Conservation (phyloP, 2,329 filamentous ascomycete species). For the Thyridium curvatum region DNA sequence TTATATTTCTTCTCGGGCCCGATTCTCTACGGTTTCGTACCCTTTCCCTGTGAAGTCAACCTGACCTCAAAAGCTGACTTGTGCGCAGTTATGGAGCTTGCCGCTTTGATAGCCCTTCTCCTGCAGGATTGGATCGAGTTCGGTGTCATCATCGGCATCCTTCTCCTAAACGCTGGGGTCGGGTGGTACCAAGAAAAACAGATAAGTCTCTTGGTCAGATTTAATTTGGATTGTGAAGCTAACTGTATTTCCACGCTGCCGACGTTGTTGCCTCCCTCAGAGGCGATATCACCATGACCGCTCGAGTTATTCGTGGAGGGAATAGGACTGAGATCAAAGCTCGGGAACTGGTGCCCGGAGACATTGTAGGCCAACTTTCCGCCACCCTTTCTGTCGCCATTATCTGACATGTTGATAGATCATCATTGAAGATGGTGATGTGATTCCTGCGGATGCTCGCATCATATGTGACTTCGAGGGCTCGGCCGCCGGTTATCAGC, state of each 20-base stretch:
- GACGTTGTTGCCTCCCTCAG: constrained; percentile 70
- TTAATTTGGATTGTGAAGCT: too few species aligned
- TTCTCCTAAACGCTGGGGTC: constrained; percentile 67
- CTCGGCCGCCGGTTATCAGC: constrained; percentile 42
- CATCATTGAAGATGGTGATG: constrained; percentile 65
- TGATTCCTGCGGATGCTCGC: constrained; percentile 62
- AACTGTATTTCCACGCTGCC: constrained; percentile 37
- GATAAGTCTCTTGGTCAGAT: constrained; percentile 5
- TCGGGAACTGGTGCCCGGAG: constrained; percentile 68
- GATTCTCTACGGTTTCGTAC: constrained; percentile 60
- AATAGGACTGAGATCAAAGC: constrained; percentile 62
- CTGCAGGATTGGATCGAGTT: constrained; percentile 72
- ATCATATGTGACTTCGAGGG: constrained; percentile 68
- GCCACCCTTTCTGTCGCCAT: not conserved
- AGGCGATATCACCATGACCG: constrained; percentile 73
- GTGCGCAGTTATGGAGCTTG: constrained; percentile 63
- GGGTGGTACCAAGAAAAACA: constrained; percentile 80
- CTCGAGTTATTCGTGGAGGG: constrained; percentile 61
- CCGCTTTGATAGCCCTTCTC: constrained; percentile 66
- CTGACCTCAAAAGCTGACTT: not conserved
- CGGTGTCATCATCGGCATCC: constrained; percentile 70
- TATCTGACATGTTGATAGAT: constrained; percentile 32
- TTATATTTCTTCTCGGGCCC: constrained; percentile 69
- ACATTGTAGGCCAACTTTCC: constrained; percentile 53
- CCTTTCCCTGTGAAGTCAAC: too few species aligned